Evolutionary conservation across 768 basidiomycete genomes (phyloP), one percentile per base, ranked within the genome.

Genomic region (Mycena filopes): DNA sequence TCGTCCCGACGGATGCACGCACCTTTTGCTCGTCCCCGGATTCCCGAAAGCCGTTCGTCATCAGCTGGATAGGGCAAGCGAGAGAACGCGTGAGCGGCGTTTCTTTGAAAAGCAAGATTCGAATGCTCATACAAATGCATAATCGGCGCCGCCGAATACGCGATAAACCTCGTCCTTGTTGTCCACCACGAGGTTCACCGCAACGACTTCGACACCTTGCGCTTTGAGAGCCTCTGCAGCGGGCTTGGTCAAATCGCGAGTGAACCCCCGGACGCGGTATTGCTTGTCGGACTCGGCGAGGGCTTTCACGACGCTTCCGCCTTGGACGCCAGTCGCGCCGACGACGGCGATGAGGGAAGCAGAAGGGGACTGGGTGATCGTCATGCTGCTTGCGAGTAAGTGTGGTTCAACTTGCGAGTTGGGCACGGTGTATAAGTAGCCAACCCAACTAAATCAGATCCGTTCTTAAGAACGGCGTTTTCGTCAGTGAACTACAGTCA

Each of bases 261-360:
- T 62, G 18, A 62, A 62, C 4, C 42, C 60, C 9, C 65, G 65
- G 33, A 67, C 33, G 42, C 65, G 65, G 33, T 67, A 67, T 2
- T 45, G 40, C 41, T 31, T 55, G 60, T 61, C 47, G 26, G 65
- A 67, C 41, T 60, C 65, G 2, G 36, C 49, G 21, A 67, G 65
- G 9, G 60, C 65, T 18, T 53, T 60, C 41, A 67, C 57, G 25
- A 67, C 65, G 33, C 65, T 67, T 16, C 60, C 60, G 21, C 65
- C 60, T 40, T 65, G 64, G 20, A 15, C 13, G 9, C 64, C 64
- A 3, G n/a, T n/a, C n/a, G n/a, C n/a, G n/a, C n/a, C n/a, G n/a
- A n/a, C n/a, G n/a, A n/a, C n/a, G n/a, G n/a, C 65, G n/a, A 67
- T 40, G 31, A 67, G 65, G 23, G 60, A 60, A 28, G 65, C 40